Evolutionary conservation across 495 filamentous ascomycete genomes (phyloP), one percentile per base, ranked within the genome.

Genomic region (Cercophora sp.): DNA sequence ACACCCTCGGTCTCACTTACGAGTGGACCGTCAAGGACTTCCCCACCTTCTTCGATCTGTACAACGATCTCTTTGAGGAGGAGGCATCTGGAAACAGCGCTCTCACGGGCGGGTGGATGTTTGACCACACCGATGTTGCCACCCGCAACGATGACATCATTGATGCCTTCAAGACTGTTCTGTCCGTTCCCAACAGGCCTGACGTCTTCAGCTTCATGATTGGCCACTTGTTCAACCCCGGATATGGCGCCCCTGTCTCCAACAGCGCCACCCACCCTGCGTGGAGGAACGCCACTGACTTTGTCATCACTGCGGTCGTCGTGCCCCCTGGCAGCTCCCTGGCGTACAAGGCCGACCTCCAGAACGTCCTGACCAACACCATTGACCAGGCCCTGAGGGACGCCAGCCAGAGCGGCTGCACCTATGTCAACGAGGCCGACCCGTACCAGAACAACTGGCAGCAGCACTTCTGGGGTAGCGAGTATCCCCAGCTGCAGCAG

Each of bases 361-460:
- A 66, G 45, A 46, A 59, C 19, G 35, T 58, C 3, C 22, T 68
- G 23, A 66, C 58, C 37, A 55, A 62, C 24, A 56, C 42, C 10
- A 53, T 64, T 4, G 65, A 64, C 29, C 40, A 58, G 35, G 58
- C 58, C 10, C 45, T 74, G 10, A 55, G 68, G 13, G 40, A 55
- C 2, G 62, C 66, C 1, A 67, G 62, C 26, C 63, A 58, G 1
- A 64, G 60, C 5, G 52, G 51, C 0, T 67, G 60, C 20, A 67
- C 67, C 10, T 79, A 79, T 55, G 55, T 77, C 23, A 77, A 77
- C 40, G 76, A 79, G 69, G 76, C 71, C 15, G 76, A 84, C 60
- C 70, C 77, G 9, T 64, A 65, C 32, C 64, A 70, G 50, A 40
- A 54, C 2, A 57, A 71, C 37, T 72, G 70, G 70, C 68, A 71